Base-by-base conservation (phyloP, 257 asterid species). In the Leptodermis oblonga region DNA sequence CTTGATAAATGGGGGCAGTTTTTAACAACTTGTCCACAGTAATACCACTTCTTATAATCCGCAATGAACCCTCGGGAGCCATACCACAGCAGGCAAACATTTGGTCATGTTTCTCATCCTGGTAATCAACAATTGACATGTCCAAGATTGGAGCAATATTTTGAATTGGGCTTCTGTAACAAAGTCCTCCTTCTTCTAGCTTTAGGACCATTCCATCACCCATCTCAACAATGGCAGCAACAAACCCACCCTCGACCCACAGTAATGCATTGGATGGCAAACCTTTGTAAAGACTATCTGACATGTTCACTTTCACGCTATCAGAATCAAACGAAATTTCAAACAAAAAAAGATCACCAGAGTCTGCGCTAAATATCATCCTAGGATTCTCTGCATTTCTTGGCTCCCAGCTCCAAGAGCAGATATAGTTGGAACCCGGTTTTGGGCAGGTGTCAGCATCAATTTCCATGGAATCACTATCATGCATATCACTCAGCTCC, bases 381-480 rank as follows among this genome's bases (percentile, higher is more conserved):
- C 91, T 85, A 71, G 85, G 86, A 70, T 63, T 84, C 74, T 79
- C 77, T 52, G 65, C 30, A 34, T 39, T 76, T 69, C 84, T 85
- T 65, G 96, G 94, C 79, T 89, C 92, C 99, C 99, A 93, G 76
- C 96, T 86, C 97, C 99, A 93, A 12, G 99, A 86, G 80, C 97
- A 90, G 36, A 86, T 84, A 81, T 78, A 87, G 75, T 90, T 90
- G 54, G 81, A 73, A 68, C 95, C 93, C 55, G 94, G 91, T 74
- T 82, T 86, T 63, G 79, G 73, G 70, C 63, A 69, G 62, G 77
- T 80, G 71, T 81, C 87, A 74, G 76, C 87, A 82, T 93, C 99
- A 65, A 93, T 79, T 43, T 83, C 93, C 99, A 93, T 91, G 7
- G 99, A 89, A 71, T 90, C 96, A 71, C 81, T 84, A 83, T 86